Conservation (phyloP, 148 eudicot species). For the Amaranthus cruentus region DNA sequence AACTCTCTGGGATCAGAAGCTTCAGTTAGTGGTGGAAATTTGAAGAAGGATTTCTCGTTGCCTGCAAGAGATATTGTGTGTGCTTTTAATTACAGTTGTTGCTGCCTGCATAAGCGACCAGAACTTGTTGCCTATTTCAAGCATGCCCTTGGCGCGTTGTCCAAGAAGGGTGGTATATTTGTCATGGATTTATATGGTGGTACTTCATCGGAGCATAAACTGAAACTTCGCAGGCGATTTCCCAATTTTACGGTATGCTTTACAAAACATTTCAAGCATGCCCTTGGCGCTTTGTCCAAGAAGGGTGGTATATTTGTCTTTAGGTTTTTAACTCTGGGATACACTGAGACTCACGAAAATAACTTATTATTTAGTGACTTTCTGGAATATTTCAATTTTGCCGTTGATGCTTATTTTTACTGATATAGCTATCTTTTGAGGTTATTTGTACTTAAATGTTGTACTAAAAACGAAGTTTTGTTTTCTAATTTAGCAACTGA, state of each 20-base stretch:
- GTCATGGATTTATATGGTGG: slow-evolving; percentile 98
- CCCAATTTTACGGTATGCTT: slow-evolving; percentile 78
- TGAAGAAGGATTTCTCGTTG: slow-evolving; percentile 35
- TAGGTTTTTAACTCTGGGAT: not conserved
- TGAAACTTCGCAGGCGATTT: slow-evolving; percentile 79
- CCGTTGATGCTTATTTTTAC: not conserved
- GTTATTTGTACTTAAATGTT: not conserved
- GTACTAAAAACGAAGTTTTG: not conserved
- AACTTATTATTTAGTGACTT: not conserved
- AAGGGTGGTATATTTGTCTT: not conserved
- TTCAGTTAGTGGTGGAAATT: slow-evolving; percentile 16
- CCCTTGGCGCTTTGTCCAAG: no score
- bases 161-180: slow-evolving; percentile 78
- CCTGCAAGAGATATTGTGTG: slow-evolving; percentile 84
- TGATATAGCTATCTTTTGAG: not conserved
- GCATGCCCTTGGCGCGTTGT: slow-evolving; percentile 57
- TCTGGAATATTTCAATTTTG: not conserved
- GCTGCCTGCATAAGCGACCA: slow-evolving; percentile 80
- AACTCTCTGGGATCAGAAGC: slow-evolving; percentile 20
- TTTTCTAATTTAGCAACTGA: not conserved
- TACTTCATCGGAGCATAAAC: slow-evolving; percentile 74
- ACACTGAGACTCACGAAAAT: not conserved
- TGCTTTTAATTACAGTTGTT: slow-evolving; percentile 97
- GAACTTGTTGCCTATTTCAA: slow-evolving; percentile 83
- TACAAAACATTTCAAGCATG: no score